Evolutionary conservation across 2,329 filamentous ascomycete species (phyloP).

Genomic region (Paramyrothecium sp.): DNA sequence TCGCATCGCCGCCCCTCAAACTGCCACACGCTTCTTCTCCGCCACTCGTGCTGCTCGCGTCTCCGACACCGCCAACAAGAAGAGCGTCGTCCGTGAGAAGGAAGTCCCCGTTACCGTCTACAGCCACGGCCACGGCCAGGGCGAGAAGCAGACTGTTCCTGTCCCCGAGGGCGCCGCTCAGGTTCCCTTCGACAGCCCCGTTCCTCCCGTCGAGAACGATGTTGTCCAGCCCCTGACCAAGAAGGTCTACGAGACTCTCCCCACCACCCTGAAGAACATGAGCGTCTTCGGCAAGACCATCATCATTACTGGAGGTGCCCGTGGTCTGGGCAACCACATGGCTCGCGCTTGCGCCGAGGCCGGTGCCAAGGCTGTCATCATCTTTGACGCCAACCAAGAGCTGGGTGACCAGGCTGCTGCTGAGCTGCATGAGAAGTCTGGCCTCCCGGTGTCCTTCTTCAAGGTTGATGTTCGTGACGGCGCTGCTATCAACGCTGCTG

Average conservation of each 20-base stretch:
- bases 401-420: constrained; percentile 68
- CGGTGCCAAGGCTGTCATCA: constrained; percentile 69
- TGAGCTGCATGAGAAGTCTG: constrained; percentile 70
- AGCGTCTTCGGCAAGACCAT: constrained; percentile 69
- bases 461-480: constrained; percentile 76
- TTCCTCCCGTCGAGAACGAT: constrained; percentile 41
- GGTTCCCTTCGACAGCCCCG: constrained; percentile 39
- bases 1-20: constrained; percentile 17
- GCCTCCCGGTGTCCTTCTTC: constrained; percentile 73
- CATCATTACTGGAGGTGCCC: constrained; percentile 72
- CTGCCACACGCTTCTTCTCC: constrained; percentile 30
- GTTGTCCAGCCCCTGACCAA: constrained; percentile 50
- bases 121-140: constrained; percentile 37
- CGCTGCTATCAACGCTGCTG: constrained; percentile 66
- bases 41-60: constrained; percentile 26
- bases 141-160: constrained; percentile 56
- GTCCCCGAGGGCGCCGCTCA: constrained; percentile 42
- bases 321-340: constrained; percentile 78
- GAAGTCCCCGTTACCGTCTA: constrained; percentile 58
- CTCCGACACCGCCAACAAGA: constrained; percentile 41
- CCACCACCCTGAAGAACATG: constrained; percentile 67
- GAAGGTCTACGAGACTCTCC: constrained; percentile 54
- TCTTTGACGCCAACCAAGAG: constrained; percentile 76
- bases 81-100: constrained; percentile 54
- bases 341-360: constrained; percentile 75